These are phyloP conservation scores for Periconia sp. DNA, from an alignment of 2,329 filamentous ascomycete species.

Conservation along the genomic window DNA sequence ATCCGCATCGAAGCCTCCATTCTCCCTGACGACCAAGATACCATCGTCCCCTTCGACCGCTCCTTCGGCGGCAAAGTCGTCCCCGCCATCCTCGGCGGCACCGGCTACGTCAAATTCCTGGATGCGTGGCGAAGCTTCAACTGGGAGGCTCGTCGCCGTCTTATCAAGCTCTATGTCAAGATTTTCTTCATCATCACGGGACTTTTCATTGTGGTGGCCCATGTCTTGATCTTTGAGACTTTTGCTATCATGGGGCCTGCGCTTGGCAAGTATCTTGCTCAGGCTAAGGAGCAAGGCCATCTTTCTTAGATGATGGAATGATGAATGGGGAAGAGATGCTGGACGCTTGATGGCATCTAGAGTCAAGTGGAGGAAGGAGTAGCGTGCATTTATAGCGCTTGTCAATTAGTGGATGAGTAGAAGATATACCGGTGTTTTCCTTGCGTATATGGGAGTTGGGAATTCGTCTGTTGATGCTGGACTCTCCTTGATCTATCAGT, in stretches of 20 bases:
- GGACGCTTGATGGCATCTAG: slow-evolving; percentile 17
- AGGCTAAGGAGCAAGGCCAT: slow-evolving; percentile 23
- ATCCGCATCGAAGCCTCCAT: slow-evolving; percentile 87
- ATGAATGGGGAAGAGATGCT: slow-evolving; percentile 1
- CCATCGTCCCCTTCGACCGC: slow-evolving; percentile 89
- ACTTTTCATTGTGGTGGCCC: slow-evolving; percentile 54
- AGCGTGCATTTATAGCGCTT: too few species aligned
- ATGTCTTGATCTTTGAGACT: slow-evolving; percentile 60
- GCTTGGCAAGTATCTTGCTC: slow-evolving; percentile 26
- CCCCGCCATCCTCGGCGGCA: slow-evolving; percentile 75
- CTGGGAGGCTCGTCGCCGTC: slow-evolving; percentile 71
- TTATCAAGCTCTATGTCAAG: slow-evolving; percentile 79
- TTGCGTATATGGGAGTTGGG: too few species aligned
- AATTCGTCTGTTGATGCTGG: too few species aligned
- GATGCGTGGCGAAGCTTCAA: slow-evolving; percentile 84
- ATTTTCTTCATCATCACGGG: slow-evolving; percentile 62
- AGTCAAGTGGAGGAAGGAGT: too few species aligned
- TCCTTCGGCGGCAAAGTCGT: slow-evolving; percentile 79
- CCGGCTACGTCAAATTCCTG: slow-evolving; percentile 71
- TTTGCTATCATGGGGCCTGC: slow-evolving; percentile 53
- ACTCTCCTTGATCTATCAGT: too few species aligned
- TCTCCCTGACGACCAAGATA: slow-evolving; percentile 79
- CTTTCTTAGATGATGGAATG: neutral
- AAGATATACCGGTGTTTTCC: too few species aligned
- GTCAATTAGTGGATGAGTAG: too few species aligned